Conservation (phyloP, 305 asterid genomes). For the Solanum hybrid region DNA sequence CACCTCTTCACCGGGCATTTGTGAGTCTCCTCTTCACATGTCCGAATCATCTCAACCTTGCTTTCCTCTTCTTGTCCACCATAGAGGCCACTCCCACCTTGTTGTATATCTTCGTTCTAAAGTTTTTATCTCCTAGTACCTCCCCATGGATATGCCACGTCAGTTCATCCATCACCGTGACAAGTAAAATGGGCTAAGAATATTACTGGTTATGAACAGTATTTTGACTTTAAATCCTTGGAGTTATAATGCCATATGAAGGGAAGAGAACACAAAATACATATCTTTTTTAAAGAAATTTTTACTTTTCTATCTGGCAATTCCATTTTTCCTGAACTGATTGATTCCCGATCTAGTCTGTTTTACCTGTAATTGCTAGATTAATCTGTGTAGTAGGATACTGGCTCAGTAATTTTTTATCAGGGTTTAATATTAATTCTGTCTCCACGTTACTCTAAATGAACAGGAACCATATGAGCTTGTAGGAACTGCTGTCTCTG, state of each 20-base stretch:
- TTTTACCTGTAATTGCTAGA: background rate
- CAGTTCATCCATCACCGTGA: background rate
- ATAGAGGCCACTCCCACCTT: background rate
- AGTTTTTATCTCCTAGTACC: background rate
- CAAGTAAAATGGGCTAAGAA: background rate
- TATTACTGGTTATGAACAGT: background rate
- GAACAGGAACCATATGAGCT: slow-evolving; percentile 89
- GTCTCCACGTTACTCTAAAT: background rate
- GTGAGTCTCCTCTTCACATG: background rate
- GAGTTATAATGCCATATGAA: background rate
- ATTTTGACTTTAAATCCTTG: background rate
- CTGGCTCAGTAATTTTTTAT: background rate
- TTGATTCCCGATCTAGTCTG: background rate
- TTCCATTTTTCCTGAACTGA: background rate
- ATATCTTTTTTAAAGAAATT: background rate
- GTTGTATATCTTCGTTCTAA: background rate
- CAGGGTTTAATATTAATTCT: background rate
- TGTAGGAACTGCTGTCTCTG: slow-evolving; percentile 56
- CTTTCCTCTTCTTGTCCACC: background rate
- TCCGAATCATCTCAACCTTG: background rate
- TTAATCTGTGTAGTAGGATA: background rate
- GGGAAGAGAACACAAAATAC: background rate
- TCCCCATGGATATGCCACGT: background rate
- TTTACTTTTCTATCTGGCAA: background rate
- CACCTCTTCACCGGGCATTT: background rate